phyloP scores from a whole-genome alignment of 352 stramenopile genomes.

The Phytophthora ohioensis region DNA sequence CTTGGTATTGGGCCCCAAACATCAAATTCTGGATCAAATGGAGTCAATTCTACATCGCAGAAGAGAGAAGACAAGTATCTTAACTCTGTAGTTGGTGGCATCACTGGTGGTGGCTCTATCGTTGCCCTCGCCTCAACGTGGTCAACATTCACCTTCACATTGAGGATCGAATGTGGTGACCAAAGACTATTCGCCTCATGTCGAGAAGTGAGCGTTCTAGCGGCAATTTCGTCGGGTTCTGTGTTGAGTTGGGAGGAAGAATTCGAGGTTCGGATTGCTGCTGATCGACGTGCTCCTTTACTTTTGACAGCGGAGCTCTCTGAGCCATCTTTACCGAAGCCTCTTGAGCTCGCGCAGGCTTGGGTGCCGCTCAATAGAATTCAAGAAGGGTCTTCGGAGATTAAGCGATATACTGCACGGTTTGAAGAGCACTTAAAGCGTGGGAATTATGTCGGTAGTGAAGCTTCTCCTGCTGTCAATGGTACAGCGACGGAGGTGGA shows the following conservation, averaged over 20 bases:
- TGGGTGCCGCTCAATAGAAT: slow-evolving; percentile 48
- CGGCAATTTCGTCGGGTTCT: slow-evolving; percentile 37
- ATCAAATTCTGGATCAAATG: not conserved
- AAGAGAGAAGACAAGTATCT: slow-evolving; percentile 45
- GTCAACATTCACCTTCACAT: slow-evolving; percentile 55
- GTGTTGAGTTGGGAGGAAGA: slow-evolving; percentile 72
- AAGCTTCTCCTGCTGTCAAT: not conserved
- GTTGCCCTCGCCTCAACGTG: slow-evolving; percentile 16
- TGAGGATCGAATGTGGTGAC: slow-evolving; percentile 57
- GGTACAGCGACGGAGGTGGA: slow-evolving; percentile 52
- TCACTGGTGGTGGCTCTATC: slow-evolving; percentile 17
- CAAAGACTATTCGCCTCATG: slow-evolving; percentile 57
- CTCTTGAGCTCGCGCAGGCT: slow-evolving; percentile 56
- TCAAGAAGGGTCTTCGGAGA: slow-evolving; percentile 43
- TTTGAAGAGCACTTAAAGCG: slow-evolving; percentile 71
- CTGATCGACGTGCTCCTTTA: slow-evolving; percentile 37
- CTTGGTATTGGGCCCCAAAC: slow-evolving; percentile 25
- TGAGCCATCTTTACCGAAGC: slow-evolving; percentile 41
- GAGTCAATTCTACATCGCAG: slow-evolving; percentile 6
- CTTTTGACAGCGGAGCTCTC: slow-evolving; percentile 60
- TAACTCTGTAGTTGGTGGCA: slow-evolving; percentile 11
- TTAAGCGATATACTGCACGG: slow-evolving; percentile 29
- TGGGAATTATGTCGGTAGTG: slow-evolving; percentile 25
- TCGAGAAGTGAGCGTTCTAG: slow-evolving; percentile 51
- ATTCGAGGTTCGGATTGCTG: slow-evolving; percentile 62